Evolutionary conservation across 1,139 yeast species (phyloP), one percentile per base, ranked within the genome.

Genomic region (Debaryomyces psychrophilus): DNA sequence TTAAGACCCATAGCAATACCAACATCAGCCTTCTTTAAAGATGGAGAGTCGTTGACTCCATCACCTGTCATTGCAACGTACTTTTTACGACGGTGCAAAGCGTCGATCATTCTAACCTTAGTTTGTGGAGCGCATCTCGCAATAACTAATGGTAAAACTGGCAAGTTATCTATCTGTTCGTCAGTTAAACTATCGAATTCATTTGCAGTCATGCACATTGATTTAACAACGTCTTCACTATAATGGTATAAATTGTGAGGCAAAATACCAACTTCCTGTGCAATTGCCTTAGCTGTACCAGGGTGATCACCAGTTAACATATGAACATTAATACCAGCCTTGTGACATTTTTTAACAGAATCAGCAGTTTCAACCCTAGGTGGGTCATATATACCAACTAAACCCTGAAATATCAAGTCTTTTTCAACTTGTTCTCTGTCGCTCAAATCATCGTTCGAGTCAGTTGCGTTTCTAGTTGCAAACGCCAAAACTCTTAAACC

Each of bases 251-350:
- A 65, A 59, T 87, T 83, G 35, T 73, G 77, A 8, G 96, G 96
- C 44, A 90, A 67, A 52, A 86, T 86, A 17, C 96, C 96, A 37
- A 88, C 95, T 65, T 87, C 92, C 60, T 82, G 85, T 9, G 95
- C 93, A 68, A 87, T 87, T 2, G 93, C 90, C 47, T 76, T 73
- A 20, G 95, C 95, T 40, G 95, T 87, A 37, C 87, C 87, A 3
- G 89, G 89, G 59, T 86, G 93, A 60, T 87, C 95, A 54, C 95
- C 95, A 22, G 95, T 87, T 44, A 87, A 79, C 95, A 87, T 87
- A 57, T 84, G 90, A 40, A 87, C 95, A 56, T 83, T 83, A 55
- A 87, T 84, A 46, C 95, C 95, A 17, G 95, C 95, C 41, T 65
- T 70, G 59, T 86, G 92, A 61, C 93, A 87, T 53, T 71, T 65